phyloP scores from a whole-genome alignment of 23 red algal species.

The Cyanidioschyzon merolae region DNA sequence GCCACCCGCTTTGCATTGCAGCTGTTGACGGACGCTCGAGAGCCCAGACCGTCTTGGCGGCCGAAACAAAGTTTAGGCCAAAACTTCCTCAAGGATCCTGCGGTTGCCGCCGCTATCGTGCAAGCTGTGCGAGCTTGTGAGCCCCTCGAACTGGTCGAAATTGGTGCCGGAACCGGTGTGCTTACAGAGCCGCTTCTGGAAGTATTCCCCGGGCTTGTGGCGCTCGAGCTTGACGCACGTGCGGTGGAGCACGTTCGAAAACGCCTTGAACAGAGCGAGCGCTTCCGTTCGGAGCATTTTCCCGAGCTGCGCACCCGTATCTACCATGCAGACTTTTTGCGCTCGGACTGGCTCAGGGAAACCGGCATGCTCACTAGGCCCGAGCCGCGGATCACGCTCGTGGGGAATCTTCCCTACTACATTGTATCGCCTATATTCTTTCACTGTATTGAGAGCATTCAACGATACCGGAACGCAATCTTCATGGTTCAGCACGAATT shows the following conservation, averaged over 20 bases:
- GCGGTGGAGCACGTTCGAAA: constrained; percentile 43
- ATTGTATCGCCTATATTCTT: constrained; percentile 85
- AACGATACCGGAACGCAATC: constrained; percentile 40
- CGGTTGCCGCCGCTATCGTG: constrained; percentile 42
- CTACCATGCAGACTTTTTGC: neutral
- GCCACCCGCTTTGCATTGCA: neutral
- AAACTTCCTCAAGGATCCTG: constrained; percentile 61
- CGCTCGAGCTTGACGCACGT: constrained; percentile 63
- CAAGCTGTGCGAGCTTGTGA: constrained; percentile 17
- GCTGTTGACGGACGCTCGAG: neutral
- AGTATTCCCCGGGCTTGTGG: constrained; percentile 38
- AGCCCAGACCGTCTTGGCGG: neutral
- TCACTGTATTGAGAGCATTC: constrained; percentile 43
- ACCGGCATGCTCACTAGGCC: neutral
- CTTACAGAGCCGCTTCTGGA: constrained; percentile 36
- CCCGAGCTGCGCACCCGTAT: neutral
- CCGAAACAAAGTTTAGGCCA: constrained; percentile 72
- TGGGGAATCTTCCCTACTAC: constrained; percentile 92
- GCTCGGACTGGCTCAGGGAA: neutral
- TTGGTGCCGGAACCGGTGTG: constrained; percentile 65
- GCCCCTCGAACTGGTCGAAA: constrained; percentile 28
- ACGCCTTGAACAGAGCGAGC: constrained; percentile 31
- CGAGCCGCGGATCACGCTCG: constrained; percentile 25
- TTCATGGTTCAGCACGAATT: constrained; percentile 90
- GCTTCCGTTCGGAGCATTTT: neutral